Evolutionary conservation across 805 yeast species (phyloP), one percentile per base, ranked within the genome.

Genomic region (Schwanniomyces polymorphus): DNA sequence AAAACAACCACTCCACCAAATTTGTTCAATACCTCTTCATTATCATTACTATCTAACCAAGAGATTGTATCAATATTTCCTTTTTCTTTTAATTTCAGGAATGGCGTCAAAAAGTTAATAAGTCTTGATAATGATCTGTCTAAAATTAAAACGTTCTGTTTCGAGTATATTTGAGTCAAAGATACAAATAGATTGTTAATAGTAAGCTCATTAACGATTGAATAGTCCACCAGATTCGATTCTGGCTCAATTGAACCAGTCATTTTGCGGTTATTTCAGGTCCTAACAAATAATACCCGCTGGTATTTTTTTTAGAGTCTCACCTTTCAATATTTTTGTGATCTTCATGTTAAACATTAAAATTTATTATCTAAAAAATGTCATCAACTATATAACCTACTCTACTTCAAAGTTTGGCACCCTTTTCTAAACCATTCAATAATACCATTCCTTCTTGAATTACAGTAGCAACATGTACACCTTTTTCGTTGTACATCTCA

Each of bases 361-460:
- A 31, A 11, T 12, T 17, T 14, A 7, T 8, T 7, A 12, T 10
- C 18, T n/a, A 29, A 7, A 29, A 29, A 12, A 29, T 29, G 6
- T 7, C 5, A 29, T 3, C 6, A 14, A 7, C 35, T 31, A 31
- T 12, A 8, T 14, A 31, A 16, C 4, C 5, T 18, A 37, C 16
- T 37, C 14, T 9, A 46, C 33, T 38, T 38, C 42, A 54, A 12
- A 55, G 45, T 40, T 55, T 56, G 7, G 60, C 58, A 12, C 38
- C 47, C 16, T 37, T 39, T 41, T 45, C 55, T 27, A 45, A 38
- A 21, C 54, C 52, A 39, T 63, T 61, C 43, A 69, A 47, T 56
- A 56, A 43, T 57, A 79, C 47, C 51, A 83, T 65, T 0, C 89
- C 90, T 61, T 86, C 91, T 62, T 87, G 92, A 7, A 82, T 61